phyloP scores from a whole-genome alignment of 2,329 filamentous ascomycete species.

The Aureobasidium sp. region DNA sequence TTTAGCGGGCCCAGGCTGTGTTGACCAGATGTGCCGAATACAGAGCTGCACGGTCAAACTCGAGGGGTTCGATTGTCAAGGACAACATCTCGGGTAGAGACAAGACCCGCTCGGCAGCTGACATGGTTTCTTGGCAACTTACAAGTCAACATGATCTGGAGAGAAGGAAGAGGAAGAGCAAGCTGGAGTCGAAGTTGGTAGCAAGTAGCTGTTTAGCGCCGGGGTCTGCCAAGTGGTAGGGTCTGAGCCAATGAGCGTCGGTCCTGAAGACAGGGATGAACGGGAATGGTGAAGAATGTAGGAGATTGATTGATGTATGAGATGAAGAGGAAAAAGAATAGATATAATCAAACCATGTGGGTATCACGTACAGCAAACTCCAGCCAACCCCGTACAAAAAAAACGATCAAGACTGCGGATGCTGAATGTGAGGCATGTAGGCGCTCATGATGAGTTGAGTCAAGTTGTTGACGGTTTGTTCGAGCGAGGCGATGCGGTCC shows the following conservation, averaged over 20 bases:
- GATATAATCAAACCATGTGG: not conserved
- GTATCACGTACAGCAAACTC: not conserved
- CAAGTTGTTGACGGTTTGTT: conserved; percentile 12
- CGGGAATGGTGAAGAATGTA: not conserved
- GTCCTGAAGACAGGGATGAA: not conserved
- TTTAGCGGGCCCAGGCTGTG: not conserved
- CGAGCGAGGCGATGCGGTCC: conserved; percentile 3
- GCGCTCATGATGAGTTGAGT: conserved; percentile 12
- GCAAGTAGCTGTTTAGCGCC: not conserved
- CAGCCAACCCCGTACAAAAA: not conserved
- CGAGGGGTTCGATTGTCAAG: not conserved
- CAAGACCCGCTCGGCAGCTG: not conserved
- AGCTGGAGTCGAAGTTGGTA: not conserved
- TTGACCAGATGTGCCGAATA: not conserved
- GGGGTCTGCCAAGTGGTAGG: not conserved
- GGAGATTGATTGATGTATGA: not conserved
- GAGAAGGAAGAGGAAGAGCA: not conserved
- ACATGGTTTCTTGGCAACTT: not conserved
- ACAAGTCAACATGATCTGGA: not conserved
- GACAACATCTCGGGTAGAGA: not conserved
- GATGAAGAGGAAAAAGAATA: not conserved
- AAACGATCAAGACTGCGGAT: not conserved
- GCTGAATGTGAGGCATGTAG: conserved; percentile 11
- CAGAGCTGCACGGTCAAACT: not conserved
- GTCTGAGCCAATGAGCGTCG: not conserved